phyloP scores from a whole-genome alignment of 2,329 filamentous ascomycete species.

The Pseudogymnoascus sp. region DNA sequence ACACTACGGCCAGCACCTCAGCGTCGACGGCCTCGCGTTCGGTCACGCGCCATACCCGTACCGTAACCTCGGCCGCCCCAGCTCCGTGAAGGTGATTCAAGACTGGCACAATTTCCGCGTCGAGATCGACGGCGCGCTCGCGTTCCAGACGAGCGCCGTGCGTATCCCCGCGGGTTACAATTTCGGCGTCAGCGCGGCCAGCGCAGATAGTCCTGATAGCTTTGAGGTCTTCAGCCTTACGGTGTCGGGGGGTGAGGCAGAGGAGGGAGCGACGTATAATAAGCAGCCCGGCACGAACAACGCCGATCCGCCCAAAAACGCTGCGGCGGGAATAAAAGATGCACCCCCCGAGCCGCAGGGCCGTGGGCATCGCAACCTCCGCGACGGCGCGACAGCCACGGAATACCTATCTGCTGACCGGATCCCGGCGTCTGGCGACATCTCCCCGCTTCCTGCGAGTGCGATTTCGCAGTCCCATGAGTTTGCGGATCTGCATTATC shows the following conservation, averaged over 20 bases:
- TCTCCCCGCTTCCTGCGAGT: constrained; percentile 36
- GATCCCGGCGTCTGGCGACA: constrained; percentile 40
- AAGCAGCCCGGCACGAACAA: constrained; percentile 14
- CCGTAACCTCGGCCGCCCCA: constrained; percentile 81
- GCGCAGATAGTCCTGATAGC: constrained; percentile 84
- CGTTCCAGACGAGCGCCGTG: constrained; percentile 78
- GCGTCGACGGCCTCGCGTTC: constrained; percentile 79
- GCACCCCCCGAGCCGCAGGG: neutral
- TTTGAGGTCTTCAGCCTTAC: constrained; percentile 88
- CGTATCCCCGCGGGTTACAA: constrained; percentile 70
- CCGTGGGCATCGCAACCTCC: neutral
- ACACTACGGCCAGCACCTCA: constrained; percentile 68
- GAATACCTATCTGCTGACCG: constrained; percentile 34
- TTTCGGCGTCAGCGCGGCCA: constrained; percentile 81
- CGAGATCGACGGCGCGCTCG: constrained; percentile 67
- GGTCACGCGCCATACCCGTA: constrained; percentile 87
- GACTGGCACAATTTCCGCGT: constrained; percentile 62
- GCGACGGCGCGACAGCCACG: constrained; percentile 8
- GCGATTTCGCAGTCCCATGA: constrained; percentile 46
- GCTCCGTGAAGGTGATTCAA: constrained; percentile 65
- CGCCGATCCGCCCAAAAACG: neutral
- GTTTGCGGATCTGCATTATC: constrained; percentile 77
- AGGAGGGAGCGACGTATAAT: constrained; percentile 19
- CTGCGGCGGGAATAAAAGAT: constrained; percentile 11
- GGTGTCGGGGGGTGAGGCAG: constrained; percentile 48